Conservation (phyloP, 768 basidiomycete genomes). For the Mycena metata region DNA sequence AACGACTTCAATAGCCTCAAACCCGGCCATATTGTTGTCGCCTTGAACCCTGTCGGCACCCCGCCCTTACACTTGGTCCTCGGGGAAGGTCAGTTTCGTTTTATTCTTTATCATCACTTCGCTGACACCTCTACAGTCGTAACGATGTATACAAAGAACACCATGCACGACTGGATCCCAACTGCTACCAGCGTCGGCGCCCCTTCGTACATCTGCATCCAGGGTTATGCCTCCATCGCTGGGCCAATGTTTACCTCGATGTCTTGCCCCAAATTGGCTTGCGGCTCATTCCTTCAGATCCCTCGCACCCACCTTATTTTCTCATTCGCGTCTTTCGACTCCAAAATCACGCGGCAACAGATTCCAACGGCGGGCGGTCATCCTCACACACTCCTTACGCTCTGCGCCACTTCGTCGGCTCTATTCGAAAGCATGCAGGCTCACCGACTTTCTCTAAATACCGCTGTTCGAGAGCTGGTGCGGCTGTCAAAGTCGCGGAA, state of each 20-base stretch:
- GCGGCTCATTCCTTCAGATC: no score
- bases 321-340: no score
- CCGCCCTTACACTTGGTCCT: background rate
- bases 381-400: background rate
- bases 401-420: background rate
- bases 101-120: no score
- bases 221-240: conserved; percentile 21
- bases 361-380: background rate
- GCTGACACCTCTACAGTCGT: conserved; percentile 24
- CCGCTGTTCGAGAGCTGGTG: no score
- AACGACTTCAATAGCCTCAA: conserved; percentile 1
- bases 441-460: no score
- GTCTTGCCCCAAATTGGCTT: no score
- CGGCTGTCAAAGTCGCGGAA: no score
- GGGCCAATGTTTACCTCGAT: no score
- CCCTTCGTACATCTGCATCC: conserved; percentile 28
- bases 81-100: background rate
- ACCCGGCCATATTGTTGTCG: conserved; percentile 11
- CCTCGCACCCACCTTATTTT: no score
- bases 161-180: no score
- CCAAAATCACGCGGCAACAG: background rate
- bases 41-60: conserved; percentile 27
- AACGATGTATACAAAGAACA: no score
- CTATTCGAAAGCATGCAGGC: background rate
- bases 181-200: conserved; percentile 31